A percentile compares a stretch with the other conserved stretches of the same genome.
Conservation (phyloP, 2,329 filamentous ascomycete species). For the Aspergillaceae sp. region DNA sequence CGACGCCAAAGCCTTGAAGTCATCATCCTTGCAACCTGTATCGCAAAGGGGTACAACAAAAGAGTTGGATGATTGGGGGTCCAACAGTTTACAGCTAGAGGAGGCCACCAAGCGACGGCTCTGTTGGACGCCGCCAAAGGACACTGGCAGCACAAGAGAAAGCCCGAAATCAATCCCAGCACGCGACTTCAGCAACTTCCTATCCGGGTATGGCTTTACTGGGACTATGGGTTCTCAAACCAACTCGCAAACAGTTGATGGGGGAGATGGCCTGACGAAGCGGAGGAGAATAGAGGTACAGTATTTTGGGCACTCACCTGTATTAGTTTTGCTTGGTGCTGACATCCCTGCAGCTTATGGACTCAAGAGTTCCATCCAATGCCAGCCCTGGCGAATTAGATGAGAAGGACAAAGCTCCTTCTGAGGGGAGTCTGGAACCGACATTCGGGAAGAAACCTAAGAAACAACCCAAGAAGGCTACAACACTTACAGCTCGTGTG, state of each 20-base stretch:
- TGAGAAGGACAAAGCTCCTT: conserved; percentile 5
- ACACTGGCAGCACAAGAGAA: conserved; percentile 8
- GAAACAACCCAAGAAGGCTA: conserved; percentile 57
- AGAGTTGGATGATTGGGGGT: conserved; percentile 11
- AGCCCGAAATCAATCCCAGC: not conserved
- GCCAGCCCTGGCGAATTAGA: conserved; percentile 4
- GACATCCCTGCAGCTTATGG: conserved; percentile 15
- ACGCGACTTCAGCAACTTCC: conserved; percentile 24
- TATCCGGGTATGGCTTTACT: conserved; percentile 36
- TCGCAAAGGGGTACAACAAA: conserved; percentile 1
- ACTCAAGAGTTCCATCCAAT: conserved; percentile 11
- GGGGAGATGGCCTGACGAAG: conserved; percentile 24
- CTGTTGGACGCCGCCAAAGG: conserved; percentile 60
- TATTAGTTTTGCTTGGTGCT: not conserved
- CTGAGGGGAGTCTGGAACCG: conserved; percentile 8
- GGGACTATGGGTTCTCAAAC: conserved; percentile 9
- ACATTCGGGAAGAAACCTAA: conserved; percentile 31
- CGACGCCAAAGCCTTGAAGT: conserved; percentile 6
- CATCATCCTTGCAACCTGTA: not conserved
- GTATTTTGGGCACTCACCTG: not conserved
- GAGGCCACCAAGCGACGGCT: conserved; percentile 47
- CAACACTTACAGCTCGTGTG: conserved; percentile 69
- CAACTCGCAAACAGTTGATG: conserved; percentile 7
- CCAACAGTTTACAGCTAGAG: conserved; percentile 24
- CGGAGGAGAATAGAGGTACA: conserved; percentile 31